phyloP scores from a whole-genome alignment of 441 rosid species.

The Pelargonium myrrhifolium region DNA sequence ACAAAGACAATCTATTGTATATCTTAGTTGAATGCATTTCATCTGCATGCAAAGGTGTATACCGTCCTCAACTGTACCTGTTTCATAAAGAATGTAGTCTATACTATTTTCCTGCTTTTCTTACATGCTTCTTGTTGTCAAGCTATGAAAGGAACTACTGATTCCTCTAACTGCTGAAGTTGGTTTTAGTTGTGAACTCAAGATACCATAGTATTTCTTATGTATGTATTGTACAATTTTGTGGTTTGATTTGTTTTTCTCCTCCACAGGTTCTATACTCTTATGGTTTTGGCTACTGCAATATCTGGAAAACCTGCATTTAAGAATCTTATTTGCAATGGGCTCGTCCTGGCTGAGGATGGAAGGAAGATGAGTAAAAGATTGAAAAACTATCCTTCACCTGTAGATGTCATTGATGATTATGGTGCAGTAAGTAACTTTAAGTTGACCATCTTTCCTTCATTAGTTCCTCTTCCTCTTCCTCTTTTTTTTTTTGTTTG shows the following conservation, averaged over 20 bases:
- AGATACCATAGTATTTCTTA: neutral
- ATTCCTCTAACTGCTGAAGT: too few species aligned
- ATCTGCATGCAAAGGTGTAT: neutral
- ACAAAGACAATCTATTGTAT: neutral
- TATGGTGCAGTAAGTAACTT: conserved; percentile 82
- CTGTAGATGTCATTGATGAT: conserved; percentile 75
- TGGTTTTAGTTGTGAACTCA: too few species aligned
- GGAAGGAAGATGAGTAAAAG: conserved; percentile 98
- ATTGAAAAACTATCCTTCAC: conserved; percentile 83
- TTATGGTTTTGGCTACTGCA: conserved; percentile 96
- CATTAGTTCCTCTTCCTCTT: conserved; percentile 1
- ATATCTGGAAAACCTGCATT: conserved; percentile 90
- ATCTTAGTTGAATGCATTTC: neutral
- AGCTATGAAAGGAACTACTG: too few species aligned
- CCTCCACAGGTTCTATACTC: conserved; percentile 83
- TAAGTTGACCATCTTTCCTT: neutral
- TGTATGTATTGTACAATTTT: neutral
- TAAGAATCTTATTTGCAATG: conserved; percentile 89
- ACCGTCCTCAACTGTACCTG: neutral
- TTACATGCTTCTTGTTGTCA: too few species aligned
- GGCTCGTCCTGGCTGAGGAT: conserved; percentile 96
- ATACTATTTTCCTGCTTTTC: too few species aligned
- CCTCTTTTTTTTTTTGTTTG: neutral
- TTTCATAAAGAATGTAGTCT: too few species aligned
- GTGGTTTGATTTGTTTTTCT: conserved; percentile 15